These are phyloP conservation scores for Detonula confervacea DNA, from an alignment of 352 stramenopile species.

Conservation along the genomic window DNA sequence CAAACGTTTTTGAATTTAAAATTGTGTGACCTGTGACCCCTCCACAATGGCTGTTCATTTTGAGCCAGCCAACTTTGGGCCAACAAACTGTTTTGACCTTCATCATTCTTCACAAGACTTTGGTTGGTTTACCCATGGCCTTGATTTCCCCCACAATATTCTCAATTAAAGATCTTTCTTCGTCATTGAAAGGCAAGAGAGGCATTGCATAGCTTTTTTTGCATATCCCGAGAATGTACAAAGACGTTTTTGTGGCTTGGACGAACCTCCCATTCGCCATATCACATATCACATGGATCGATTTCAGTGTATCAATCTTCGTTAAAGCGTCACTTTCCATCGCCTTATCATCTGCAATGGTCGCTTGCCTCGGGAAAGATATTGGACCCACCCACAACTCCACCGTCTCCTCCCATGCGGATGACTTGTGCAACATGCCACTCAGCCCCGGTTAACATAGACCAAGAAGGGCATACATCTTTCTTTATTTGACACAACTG, in stretches of 20 bases:
- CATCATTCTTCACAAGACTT: neutral
- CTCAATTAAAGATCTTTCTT: slow-evolving; percentile 14
- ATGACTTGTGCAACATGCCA: slow-evolving; percentile 15
- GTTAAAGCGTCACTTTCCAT: slow-evolving; percentile 8
- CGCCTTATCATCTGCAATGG: neutral
- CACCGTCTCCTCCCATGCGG: slow-evolving; percentile 16
- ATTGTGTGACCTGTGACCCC: too few relatives aligned
- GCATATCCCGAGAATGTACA: slow-evolving; percentile 7
- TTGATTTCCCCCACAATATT: slow-evolving; percentile 22
- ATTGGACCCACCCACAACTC: slow-evolving; percentile 26
- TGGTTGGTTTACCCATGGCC: neutral
- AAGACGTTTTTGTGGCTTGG: slow-evolving; percentile 16
- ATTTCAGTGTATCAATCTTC: slow-evolving; percentile 17
- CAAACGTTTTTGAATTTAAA: too few relatives aligned
- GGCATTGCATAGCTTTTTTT: slow-evolving; percentile 23
- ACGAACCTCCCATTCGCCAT: slow-evolving; percentile 19
- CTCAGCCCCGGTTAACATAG: slow-evolving; percentile 20
- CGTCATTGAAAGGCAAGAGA: slow-evolving; percentile 23
- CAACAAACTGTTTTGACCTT: neutral
- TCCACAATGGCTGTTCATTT: too few relatives aligned
- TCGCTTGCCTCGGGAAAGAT: slow-evolving; percentile 24
- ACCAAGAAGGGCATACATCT: slow-evolving; percentile 22
- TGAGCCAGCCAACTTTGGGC: too few relatives aligned
- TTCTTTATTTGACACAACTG: slow-evolving; percentile 30
- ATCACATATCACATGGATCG: slow-evolving; percentile 5